Base-by-base conservation (phyloP, 768 basidiomycete genomes). In the Glaciozyma antarctica region DNA sequence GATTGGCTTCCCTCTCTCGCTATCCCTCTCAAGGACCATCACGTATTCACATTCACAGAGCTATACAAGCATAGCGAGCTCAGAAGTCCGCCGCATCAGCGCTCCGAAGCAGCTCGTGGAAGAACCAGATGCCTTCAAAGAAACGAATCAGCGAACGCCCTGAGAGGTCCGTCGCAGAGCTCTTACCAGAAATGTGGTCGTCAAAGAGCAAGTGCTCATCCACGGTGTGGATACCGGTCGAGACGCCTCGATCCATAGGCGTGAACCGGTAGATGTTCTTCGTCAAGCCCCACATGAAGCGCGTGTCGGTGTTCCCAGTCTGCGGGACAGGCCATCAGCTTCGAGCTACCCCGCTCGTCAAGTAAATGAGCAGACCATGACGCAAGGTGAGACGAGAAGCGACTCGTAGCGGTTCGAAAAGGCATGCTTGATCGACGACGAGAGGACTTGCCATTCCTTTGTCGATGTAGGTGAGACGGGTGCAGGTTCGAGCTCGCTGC, bases 221-320 rank as follows among this genome's bases (percentile, higher is more conserved):
- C 24, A 78, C 76, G 17, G 77, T 78, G 67, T 78, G 77, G 24
- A 73, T 72, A 60, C 75, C 72, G n/a, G 32, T 5, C 16, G n/a
- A 32, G 38, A 32, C 34, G 55, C 4, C 21, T 38, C 48, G 60
- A 43, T 62, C 28, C 32, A 65, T 55, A 3, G 78, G 78, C 10
- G 75, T 74, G 71, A 77, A 77, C 43, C 78, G 68, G 67, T 75
- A 78, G 51, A 77, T 67, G 61, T 77, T 75, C 19, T 53, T 38
- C 1, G 77, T 75, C 3, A 76, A 51, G 60, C 76, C 75, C 76
- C 76, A 77, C 48, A 66, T 67, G 69, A 71, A 72, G 9, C 41
- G 19, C 6, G 75, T 76, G 48, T 76, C 77, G 44, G 77, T 78
- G 61, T 77, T 77, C 24, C 77, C 76, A 38, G 70, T 74, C 32